Evolutionary conservation across 2,329 filamentous ascomycete genomes (phyloP).

Genomic region (Botryotinia globosa): DNA sequence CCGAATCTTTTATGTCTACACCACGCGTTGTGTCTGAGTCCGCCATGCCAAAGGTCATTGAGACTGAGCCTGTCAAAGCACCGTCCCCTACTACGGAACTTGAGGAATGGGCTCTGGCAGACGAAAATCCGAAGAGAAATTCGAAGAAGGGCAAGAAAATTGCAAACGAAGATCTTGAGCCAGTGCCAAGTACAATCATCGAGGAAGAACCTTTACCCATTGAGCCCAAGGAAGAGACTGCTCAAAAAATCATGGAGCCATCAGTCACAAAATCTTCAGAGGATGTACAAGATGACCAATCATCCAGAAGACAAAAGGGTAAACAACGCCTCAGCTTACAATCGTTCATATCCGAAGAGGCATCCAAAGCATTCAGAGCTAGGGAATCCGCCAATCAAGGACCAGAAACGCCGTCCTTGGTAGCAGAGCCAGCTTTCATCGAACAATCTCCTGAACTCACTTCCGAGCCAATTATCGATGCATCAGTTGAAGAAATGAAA

Average conservation of each 20-base stretch:
- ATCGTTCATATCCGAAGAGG: slow-evolving; percentile 10
- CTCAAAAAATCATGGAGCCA: not conserved
- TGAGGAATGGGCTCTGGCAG: slow-evolving; percentile 22
- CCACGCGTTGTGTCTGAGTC: not conserved
- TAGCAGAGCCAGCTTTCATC: not conserved
- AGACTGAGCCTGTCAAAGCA: not conserved
- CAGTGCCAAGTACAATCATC: not conserved
- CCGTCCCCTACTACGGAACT: not conserved
- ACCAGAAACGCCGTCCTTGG: not conserved
- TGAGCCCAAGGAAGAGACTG: not conserved
- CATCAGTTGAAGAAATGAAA: not conserved
- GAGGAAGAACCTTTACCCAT: not conserved
- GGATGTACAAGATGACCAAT: not conserved
- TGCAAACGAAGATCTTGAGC: not conserved
- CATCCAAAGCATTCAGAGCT: slow-evolving; percentile 4
- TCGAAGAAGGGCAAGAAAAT: slow-evolving; percentile 39
- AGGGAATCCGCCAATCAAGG: not conserved
- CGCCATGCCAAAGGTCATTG: not conserved
- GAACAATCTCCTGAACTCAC: not conserved
- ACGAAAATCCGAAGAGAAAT: slow-evolving; percentile 42
- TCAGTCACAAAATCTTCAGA: not conserved
- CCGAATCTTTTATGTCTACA: slow-evolving; percentile 1
- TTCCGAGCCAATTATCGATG: not conserved
- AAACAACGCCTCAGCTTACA: slow-evolving; percentile 8
- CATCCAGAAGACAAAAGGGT: not conserved